A percentile compares a stretch with the other conserved stretches of the same genome.
Conservation (phyloP, 768 basidiomycete species). For the Suillus americanus region DNA sequence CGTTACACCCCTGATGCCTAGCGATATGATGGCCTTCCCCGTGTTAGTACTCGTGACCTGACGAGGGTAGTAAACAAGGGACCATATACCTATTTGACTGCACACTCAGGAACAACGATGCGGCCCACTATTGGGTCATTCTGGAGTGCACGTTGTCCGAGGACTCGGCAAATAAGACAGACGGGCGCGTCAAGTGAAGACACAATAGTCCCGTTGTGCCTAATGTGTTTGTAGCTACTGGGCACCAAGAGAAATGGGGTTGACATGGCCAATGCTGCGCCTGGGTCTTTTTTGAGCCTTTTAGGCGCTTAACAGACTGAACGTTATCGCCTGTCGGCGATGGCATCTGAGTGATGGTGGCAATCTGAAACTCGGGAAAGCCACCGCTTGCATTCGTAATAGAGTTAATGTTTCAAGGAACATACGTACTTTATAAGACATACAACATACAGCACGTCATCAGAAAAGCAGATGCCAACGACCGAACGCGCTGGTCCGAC, state of each 20-base stretch:
- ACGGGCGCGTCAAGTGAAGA: not conserved
- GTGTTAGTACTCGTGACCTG: not conserved
- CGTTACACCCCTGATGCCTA: not conserved
- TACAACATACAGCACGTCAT: not conserved
- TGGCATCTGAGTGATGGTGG: not conserved
- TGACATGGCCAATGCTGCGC: not conserved
- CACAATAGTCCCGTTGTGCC: not conserved
- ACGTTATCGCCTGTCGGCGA: not conserved
- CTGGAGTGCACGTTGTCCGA: not conserved
- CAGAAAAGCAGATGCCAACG: not conserved
- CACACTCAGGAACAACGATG: not conserved
- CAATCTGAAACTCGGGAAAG: not conserved
- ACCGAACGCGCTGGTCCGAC: not conserved
- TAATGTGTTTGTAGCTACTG: not conserved
- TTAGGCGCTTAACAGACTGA: not conserved
- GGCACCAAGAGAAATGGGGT: not conserved
- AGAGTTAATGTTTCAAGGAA: not conserved
- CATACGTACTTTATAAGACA: not conserved
- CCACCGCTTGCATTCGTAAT: not conserved
- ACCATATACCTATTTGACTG: not conserved
- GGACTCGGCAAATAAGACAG: not conserved
- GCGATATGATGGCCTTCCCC: not conserved
- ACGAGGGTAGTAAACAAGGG: not conserved
- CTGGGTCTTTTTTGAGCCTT: not conserved
- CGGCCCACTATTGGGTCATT: not conserved